phyloP scores from a whole-genome alignment of 805 yeast species.

The Candida pseudofarinosa region DNA sequence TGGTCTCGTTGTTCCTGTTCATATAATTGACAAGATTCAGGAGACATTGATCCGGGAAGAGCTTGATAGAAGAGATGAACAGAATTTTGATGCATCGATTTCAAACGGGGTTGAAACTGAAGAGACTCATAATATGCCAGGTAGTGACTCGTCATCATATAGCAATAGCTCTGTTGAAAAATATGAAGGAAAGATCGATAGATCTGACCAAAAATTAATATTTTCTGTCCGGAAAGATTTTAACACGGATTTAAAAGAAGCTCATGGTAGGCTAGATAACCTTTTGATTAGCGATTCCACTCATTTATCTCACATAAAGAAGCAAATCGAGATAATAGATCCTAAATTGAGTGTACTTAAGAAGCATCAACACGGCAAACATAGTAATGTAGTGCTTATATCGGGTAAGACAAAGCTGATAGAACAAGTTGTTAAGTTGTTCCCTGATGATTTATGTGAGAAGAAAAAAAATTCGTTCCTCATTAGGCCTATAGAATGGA shows the following conservation, averaged over 20 bases:
- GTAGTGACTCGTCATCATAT: constrained; percentile 13
- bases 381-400: constrained; percentile 45
- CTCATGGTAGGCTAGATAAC: constrained; percentile 30
- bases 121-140: neutral
- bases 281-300: constrained; percentile 22
- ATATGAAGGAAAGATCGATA: constrained; percentile 11
- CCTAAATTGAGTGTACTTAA: constrained; percentile 24
- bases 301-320: constrained; percentile 17
- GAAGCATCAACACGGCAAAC: constrained; percentile 27
- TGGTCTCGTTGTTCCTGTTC: constrained; percentile 34
- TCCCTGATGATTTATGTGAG: constrained; percentile 21
- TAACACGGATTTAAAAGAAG: constrained; percentile 21
- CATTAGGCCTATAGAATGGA: constrained; percentile 44
- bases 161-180: constrained; percentile 15
- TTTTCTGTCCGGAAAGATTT: constrained; percentile 35
- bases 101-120: neutral
- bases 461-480: constrained; percentile 41
- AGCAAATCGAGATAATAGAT: constrained; percentile 21
- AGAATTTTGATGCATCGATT: neutral
- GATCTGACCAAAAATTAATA: constrained; percentile 9
- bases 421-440: constrained; percentile 14
- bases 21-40: constrained; percentile 39
- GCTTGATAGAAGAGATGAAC: neutral
- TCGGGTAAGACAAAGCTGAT: constrained; percentile 35
- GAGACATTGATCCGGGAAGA: neutral